A percentile compares a stretch with the other conserved stretches of the same genome.
Conservation (phyloP, 306 rosid species). For the Ormosia semicastrata region DNA sequence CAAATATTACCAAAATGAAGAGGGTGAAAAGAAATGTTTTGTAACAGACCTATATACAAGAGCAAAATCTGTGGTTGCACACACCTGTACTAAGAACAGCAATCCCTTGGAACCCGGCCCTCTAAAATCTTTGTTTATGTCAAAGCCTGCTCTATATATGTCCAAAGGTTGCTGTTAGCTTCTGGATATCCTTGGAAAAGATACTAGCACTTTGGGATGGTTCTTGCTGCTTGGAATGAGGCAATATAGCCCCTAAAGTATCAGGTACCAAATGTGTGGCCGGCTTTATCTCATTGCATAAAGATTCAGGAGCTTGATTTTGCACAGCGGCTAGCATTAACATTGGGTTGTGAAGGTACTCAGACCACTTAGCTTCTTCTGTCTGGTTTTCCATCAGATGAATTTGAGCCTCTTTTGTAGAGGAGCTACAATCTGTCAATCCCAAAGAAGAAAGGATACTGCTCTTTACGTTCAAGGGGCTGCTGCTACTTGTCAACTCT, state of each 20-base stretch:
- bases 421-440: conserved; percentile 27
- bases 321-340: conserved; percentile 42
- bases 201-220: conserved; percentile 26
- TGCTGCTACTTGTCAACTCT: conserved; percentile 27
- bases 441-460: conserved; percentile 44
- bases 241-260: conserved; percentile 34
- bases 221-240: conserved; percentile 41
- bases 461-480: conserved; percentile 19
- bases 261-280: conserved; percentile 36
- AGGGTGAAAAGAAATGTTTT: conserved; percentile 23
- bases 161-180: conserved; percentile 48
- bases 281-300: conserved; percentile 39
- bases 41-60: conserved; percentile 38
- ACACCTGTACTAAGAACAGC: conserved; percentile 34
- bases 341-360: conserved; percentile 48
- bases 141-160: conserved; percentile 40
- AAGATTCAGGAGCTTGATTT: conserved; percentile 29
- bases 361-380: conserved; percentile 56
- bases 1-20: conserved; percentile 32
- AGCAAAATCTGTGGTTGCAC: conserved; percentile 37
- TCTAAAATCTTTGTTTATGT: conserved; percentile 1
- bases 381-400: conserved; percentile 29
- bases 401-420: conserved; percentile 33
- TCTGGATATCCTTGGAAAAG: conserved; percentile 45
- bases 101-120: neutral